phyloP scores from a whole-genome alignment of 1,139 yeast species.

The Geotrichum restrictum region DNA sequence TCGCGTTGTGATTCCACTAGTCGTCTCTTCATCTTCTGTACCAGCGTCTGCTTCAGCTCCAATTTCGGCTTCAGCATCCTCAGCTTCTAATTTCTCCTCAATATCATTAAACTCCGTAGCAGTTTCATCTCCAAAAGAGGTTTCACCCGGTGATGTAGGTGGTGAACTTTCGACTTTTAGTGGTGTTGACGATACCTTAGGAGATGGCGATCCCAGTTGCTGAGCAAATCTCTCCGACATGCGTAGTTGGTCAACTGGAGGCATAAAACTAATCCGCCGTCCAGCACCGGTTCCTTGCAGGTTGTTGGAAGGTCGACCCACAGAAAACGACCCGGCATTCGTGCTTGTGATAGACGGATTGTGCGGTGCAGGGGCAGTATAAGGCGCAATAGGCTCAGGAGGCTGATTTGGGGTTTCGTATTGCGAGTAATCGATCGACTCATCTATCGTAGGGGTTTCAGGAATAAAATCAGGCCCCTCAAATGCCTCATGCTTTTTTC shows the following conservation, averaged over 20 bases:
- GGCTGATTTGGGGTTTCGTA: slow-evolving; percentile 6
- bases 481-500: slow-evolving; percentile 20
- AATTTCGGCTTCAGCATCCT: slow-evolving; percentile 13
- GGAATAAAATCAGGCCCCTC: background rate
- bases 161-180: background rate
- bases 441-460: slow-evolving; percentile 3
- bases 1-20: slow-evolving; percentile 25
- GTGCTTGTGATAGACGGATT: background rate
- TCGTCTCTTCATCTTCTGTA: slow-evolving; percentile 33
- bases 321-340: background rate
- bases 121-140: slow-evolving; percentile 1
- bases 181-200: background rate
- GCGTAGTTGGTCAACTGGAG: slow-evolving; percentile 27
- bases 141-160: background rate
- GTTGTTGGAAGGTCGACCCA: background rate
- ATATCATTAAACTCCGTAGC: slow-evolving; percentile 9
- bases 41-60: background rate
- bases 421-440: slow-evolving; percentile 2
- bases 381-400: slow-evolving; percentile 1
- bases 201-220: slow-evolving; percentile 9
- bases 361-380: background rate
- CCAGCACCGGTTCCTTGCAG: slow-evolving; percentile 16
- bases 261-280: slow-evolving; percentile 33
- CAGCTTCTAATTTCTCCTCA: slow-evolving; percentile 17
- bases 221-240: slow-evolving; percentile 29